phyloP scores from a whole-genome alignment of 345 rosid genomes.

The Melaleuca alternifolia region DNA sequence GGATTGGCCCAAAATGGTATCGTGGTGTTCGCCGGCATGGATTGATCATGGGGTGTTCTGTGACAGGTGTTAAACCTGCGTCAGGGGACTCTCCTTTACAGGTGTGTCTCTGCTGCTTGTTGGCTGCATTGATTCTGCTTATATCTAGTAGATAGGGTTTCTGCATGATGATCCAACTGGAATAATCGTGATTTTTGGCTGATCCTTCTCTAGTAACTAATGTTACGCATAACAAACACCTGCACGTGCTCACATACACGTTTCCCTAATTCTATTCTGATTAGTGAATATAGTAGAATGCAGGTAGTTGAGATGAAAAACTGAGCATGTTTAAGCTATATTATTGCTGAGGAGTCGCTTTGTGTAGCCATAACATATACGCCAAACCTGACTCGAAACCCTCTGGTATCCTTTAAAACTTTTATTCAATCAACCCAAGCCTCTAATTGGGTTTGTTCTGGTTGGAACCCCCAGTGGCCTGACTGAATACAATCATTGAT shows the following conservation, averaged over 20 bases:
- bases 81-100: conserved; percentile 97
- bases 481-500: background rate
- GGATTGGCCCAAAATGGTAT: conserved; percentile 99
- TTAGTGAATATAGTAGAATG: background rate
- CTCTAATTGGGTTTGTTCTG: background rate
- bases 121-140: background rate
- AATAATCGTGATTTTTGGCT: background rate
- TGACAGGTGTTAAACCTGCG: conserved; percentile 89
- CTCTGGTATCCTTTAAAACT: background rate
- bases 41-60: conserved; percentile 96
- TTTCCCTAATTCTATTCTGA: background rate
- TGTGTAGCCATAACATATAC: background rate
- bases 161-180: background rate
- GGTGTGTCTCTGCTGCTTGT: conserved; percentile 26
- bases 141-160: background rate
- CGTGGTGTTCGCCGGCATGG: conserved; percentile 99
- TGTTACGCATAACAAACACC: background rate
- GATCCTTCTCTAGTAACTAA: background rate
- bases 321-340: background rate
- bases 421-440: background rate
- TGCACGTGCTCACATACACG: background rate
- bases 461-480: background rate
- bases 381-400: background rate
- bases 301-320: background rate
- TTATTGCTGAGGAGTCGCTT: background rate